Conservation (phyloP, 225 moss, liverwort and hornwort genomes). For the Antitrichia curtipendula region DNA sequence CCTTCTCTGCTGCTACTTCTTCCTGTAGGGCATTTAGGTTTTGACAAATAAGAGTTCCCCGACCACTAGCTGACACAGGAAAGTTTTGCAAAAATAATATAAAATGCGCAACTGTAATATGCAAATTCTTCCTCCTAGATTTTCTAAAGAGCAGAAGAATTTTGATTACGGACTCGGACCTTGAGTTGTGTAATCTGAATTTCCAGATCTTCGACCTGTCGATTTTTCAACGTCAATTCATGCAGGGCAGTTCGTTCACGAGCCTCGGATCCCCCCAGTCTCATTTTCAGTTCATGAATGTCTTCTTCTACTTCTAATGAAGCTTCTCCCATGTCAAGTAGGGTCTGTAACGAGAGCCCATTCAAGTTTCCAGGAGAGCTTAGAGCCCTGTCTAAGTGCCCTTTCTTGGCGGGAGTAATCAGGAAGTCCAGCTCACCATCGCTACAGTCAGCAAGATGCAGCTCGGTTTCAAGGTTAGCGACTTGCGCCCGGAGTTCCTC, state of each 20-base stretch:
- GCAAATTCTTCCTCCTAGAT: neutral
- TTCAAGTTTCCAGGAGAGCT: slow-evolving; percentile 19
- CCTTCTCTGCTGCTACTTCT: slow-evolving; percentile 33
- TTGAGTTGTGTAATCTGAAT: slow-evolving; percentile 7
- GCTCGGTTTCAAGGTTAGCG: slow-evolving; percentile 27
- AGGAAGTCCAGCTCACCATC: slow-evolving; percentile 43
- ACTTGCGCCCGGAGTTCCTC: slow-evolving; percentile 31
- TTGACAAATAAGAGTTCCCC: neutral
- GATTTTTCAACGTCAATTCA: slow-evolving; percentile 14
- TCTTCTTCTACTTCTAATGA: slow-evolving; percentile 50
- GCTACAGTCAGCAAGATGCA: slow-evolving; percentile 17
- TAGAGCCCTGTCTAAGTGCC: slow-evolving; percentile 11
- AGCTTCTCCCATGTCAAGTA: slow-evolving; percentile 59
- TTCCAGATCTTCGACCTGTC: slow-evolving; percentile 16
- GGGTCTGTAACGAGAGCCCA: slow-evolving; percentile 35
- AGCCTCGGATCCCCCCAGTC: slow-evolving; percentile 25
- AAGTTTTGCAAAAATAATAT: neutral
- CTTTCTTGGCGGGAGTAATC: slow-evolving; percentile 27
- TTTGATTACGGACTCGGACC: slow-evolving; percentile 4
- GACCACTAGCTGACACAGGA: neutral
- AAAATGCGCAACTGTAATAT: neutral
- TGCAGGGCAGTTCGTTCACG: slow-evolving; percentile 15
- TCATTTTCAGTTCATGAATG: slow-evolving; percentile 23
- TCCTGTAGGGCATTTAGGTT: slow-evolving; percentile 13
- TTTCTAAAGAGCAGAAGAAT: neutral